phyloP scores from a whole-genome alignment of 192 early-diverging fungal species.

The Backusella luteola region DNA sequence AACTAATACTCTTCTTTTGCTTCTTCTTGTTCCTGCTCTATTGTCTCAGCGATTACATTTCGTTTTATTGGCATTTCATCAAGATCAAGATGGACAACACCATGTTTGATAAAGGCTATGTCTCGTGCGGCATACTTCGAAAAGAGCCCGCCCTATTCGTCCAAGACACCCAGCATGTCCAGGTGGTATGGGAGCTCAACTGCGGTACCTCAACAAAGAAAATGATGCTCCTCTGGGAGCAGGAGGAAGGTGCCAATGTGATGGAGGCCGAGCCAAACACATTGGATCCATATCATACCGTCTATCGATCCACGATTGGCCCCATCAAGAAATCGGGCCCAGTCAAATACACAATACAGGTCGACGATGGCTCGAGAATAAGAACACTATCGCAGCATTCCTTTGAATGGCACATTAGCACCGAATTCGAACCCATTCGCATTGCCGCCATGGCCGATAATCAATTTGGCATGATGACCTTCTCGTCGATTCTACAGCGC shows the following conservation, averaged over 20 bases:
- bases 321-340: conserved; percentile 17
- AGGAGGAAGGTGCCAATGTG: not conserved
- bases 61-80: conserved; percentile 20
- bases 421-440: conserved; percentile 35
- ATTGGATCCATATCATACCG: conserved; percentile 36
- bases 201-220: conserved; percentile 45
- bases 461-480: conserved; percentile 46
- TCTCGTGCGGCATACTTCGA: conserved; percentile 47
- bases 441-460: conserved; percentile 45
- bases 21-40: conserved; percentile 9
- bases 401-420: conserved; percentile 30
- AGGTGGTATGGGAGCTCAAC: conserved; percentile 58
- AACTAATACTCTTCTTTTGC: not conserved
- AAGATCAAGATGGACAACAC: conserved; percentile 48
- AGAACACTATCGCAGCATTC: conserved; percentile 29
- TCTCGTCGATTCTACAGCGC: conserved; percentile 34
- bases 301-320: conserved; percentile 39
- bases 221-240: conserved; percentile 34
- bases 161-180: conserved; percentile 41
- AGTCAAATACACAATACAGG: conserved; percentile 21
- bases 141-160: conserved; percentile 57
- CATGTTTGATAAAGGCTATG: conserved; percentile 44
- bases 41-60: conserved; percentile 12
- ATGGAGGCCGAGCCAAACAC: conserved; percentile 14
- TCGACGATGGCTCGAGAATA: conserved; percentile 13